Conservation (phyloP, 164 flowering plant species). For the Annona squamosa region DNA sequence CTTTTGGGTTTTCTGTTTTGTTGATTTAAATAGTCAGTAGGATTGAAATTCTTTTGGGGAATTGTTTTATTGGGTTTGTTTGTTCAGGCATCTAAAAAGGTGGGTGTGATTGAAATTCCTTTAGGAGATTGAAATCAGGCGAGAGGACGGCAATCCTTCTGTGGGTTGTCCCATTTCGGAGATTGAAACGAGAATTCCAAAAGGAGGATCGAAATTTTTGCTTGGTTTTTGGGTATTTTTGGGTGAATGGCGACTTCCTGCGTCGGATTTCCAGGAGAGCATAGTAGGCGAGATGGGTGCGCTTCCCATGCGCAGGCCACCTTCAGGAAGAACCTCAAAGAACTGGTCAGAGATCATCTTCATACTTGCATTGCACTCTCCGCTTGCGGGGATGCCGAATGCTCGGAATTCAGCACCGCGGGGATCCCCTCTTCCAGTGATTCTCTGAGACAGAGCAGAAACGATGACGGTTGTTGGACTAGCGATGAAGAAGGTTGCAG, state of each 20-base stretch:
- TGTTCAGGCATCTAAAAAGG: neutral
- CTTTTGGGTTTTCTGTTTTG: neutral
- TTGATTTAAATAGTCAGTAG: neutral
- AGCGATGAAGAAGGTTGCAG: neutral
- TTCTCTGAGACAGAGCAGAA: neutral
- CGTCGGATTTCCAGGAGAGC: constrained; percentile 20
- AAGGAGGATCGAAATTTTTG: neutral
- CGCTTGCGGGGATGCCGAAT: neutral
- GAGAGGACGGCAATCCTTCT: neutral
- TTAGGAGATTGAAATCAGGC: neutral
- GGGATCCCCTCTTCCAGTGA: neutral
- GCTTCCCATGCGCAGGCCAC: constrained; percentile 17
- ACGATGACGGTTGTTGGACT: constrained; percentile 11
- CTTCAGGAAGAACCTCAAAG: constrained; percentile 40
- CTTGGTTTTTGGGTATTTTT: neutral
- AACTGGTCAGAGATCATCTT: constrained; percentile 37
- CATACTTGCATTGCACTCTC: constrained; percentile 19
- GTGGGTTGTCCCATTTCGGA: neutral
- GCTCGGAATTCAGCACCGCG: neutral
- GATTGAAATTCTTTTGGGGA: neutral
- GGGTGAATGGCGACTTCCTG: neutral
- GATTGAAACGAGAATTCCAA: neutral
- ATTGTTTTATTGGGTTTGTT: neutral
- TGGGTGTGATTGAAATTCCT: neutral
- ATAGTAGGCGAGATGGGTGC: constrained; percentile 22